Evolutionary conservation across 2,329 filamentous ascomycete species (phyloP), one percentile per base, ranked within the genome.

Genomic region (Coniochaeta sp.): DNA sequence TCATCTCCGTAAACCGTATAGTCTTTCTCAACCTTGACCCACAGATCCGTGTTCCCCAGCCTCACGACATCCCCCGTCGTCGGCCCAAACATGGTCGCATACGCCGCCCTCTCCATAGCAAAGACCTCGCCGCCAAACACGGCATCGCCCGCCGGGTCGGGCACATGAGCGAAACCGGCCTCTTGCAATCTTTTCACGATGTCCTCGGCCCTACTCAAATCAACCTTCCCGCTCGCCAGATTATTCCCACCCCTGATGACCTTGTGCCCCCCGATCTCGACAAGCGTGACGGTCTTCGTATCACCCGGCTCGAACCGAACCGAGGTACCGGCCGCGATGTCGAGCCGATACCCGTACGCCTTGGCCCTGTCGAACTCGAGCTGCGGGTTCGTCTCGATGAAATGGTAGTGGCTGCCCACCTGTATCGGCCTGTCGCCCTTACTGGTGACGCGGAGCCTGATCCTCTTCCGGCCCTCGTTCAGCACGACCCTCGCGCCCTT

Each of bases 231-330:
- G 4, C 83, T 81, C 0, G 93, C 93, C 30, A 98, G 72, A 63
- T 79, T 81, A 73, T 96, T 98, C 55, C 93, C 93, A 36, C 93
- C 93, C 32, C 84, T 84, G 68, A 98, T 96, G 56, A 92, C 77
- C 70, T 85, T 86, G 66, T 87, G 80, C 0, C 93, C 93, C 4
- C 83, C 90, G 69, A 98, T 96, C 72, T 96, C 89, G 17, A 98
- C 93, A 7, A 97, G 80, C 0, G 86, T 91, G 17, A 97, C 91
- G 0, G 92, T 96, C 80, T 91, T 96, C 57, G 86, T 87, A 73
- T 97, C 93, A 58, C 93, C 93, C 0, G 93, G 93, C 77, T 98
- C 93, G 70, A 98, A 98, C 50, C 93, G 87, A 34, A 96, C 88
- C 8, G 91, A 96, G 0, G 93, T 97, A 38, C 93, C 93, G 0